Evolutionary conservation across 2,329 filamentous ascomycete genomes (phyloP).

Genomic region (Ploettnerulaceae sp.): DNA sequence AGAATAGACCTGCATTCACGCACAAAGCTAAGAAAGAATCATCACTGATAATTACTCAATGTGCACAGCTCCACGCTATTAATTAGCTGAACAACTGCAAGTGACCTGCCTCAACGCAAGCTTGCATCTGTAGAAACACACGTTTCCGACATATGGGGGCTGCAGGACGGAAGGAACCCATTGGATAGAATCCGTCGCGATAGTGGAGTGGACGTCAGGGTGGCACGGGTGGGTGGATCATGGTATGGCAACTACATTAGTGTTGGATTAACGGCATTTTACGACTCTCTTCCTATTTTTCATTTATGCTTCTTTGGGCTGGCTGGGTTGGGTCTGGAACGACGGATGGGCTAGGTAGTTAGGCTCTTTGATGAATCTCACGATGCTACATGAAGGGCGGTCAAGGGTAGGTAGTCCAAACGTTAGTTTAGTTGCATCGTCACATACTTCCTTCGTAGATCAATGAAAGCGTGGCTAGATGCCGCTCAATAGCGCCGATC

Average conservation of each 20-base stretch:
- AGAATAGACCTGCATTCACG: slow-evolving; percentile 14
- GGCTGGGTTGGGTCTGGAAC: not conserved
- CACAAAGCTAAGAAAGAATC: slow-evolving; percentile 26
- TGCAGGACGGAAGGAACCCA: not conserved
- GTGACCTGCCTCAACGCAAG: slow-evolving; percentile 28
- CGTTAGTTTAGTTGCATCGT: too few species aligned
- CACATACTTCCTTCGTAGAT: not conserved
- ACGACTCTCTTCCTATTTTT: slow-evolving; percentile 1
- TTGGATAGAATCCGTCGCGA: slow-evolving; percentile 1
- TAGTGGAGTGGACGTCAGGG: too few species aligned
- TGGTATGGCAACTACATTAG: not conserved
- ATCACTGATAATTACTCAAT: slow-evolving; percentile 30
- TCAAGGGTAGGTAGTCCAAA: not conserved
- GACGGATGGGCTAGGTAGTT: too few species aligned
- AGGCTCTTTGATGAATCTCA: too few species aligned
- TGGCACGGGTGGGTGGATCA: too few species aligned
- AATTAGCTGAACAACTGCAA: slow-evolving; percentile 20
- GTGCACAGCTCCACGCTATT: slow-evolving; percentile 29
- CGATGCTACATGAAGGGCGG: not conserved
- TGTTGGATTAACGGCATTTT: not conserved
- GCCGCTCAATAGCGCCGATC: not conserved
- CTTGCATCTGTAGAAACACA: slow-evolving; percentile 23
- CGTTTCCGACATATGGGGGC: slow-evolving; percentile 5
- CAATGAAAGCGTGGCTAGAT: not conserved
- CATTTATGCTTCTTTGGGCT: not conserved